Evolutionary conservation across 768 basidiomycete genomes (phyloP).

Genomic region (Multifurca ochricompacta): DNA sequence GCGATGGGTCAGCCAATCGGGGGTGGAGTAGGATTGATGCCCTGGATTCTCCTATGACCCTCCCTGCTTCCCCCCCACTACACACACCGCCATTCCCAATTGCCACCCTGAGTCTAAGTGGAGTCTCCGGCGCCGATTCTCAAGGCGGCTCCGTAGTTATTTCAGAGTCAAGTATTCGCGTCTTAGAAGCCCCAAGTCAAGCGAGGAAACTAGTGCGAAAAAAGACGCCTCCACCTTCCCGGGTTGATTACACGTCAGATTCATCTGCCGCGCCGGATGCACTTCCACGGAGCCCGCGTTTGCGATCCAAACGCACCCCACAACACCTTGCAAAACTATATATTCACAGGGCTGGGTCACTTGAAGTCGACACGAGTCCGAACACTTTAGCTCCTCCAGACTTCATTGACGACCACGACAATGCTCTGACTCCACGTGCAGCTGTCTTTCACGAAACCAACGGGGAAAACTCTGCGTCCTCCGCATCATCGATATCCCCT

Average conservation of each 20-base stretch:
- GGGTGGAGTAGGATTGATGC: slow-evolving; percentile 30
- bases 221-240: slow-evolving; percentile 30
- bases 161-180: slow-evolving; percentile 23
- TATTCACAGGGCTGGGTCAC: slow-evolving; percentile 28
- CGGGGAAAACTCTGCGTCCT: slow-evolving; percentile 27
- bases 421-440: slow-evolving; percentile 49
- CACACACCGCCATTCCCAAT: slow-evolving; percentile 31
- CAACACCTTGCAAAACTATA: slow-evolving; percentile 42
- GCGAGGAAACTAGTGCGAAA: slow-evolving; percentile 32
- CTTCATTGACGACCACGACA: slow-evolving; percentile 46
- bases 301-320: slow-evolving; percentile 47
- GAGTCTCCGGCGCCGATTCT: slow-evolving; percentile 26
- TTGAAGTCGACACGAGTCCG: slow-evolving; percentile 29
- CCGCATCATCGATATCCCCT: slow-evolving; percentile 27
- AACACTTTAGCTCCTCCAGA: slow-evolving; percentile 42
- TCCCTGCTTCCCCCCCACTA: slow-evolving; percentile 34
- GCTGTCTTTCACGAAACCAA: slow-evolving; percentile 31
- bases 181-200: slow-evolving; percentile 26
- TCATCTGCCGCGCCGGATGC: slow-evolving; percentile 36
- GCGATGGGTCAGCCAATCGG: slow-evolving; percentile 23
- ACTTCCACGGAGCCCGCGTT: slow-evolving; percentile 33
- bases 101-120: slow-evolving; percentile 23
- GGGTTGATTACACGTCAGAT: slow-evolving; percentile 40
- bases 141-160: slow-evolving; percentile 30
- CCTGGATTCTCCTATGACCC: slow-evolving; percentile 35